phyloP scores from a whole-genome alignment of 1,284 basidiomycete species.

The Ceratobasidium sp. region DNA sequence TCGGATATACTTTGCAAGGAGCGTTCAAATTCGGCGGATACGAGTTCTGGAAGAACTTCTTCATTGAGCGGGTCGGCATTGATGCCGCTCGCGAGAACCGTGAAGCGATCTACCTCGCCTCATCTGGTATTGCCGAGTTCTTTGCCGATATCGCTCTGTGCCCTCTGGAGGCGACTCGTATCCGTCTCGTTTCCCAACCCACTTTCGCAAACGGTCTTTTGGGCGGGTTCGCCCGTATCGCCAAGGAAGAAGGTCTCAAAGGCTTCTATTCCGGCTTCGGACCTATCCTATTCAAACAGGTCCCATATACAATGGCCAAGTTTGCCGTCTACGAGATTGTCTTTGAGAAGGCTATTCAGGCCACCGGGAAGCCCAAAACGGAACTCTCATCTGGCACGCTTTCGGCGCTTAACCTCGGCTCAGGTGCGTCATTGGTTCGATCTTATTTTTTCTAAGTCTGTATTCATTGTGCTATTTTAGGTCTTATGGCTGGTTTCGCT shows the following conservation, averaged over 20 bases:
- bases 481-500: slow-evolving; percentile 66
- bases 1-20: slow-evolving; percentile 96
- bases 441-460: slow-evolving; percentile 1
- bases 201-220: slow-evolving; percentile 62
- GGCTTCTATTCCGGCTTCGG: slow-evolving; percentile 67
- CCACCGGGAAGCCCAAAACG: slow-evolving; percentile 61
- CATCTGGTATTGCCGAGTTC: slow-evolving; percentile 92
- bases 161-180: slow-evolving; percentile 66
- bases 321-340: slow-evolving; percentile 62
- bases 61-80: slow-evolving; percentile 87
- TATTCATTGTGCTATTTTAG: slow-evolving; percentile 42
- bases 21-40: slow-evolving; percentile 98
- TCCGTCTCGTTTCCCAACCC: slow-evolving; percentile 66
- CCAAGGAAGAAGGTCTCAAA: slow-evolving; percentile 60
- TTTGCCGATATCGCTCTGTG: slow-evolving; percentile 84
- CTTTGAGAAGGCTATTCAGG: slow-evolving; percentile 59
- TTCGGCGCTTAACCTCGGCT: slow-evolving; percentile 58
- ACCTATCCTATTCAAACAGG: slow-evolving; percentile 66
- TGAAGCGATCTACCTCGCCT: slow-evolving; percentile 92
- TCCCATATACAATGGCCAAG: slow-evolving; percentile 65
- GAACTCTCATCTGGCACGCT: slow-evolving; percentile 56
- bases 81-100: slow-evolving; percentile 90
- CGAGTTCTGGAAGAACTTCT: slow-evolving; percentile 93
- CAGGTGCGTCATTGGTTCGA: slow-evolving; percentile 48
- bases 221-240: slow-evolving; percentile 64